Evolutionary conservation across 495 filamentous ascomycete genomes (phyloP), one percentile per base, ranked within the genome.

Genomic region (Penicillium taxi): DNA sequence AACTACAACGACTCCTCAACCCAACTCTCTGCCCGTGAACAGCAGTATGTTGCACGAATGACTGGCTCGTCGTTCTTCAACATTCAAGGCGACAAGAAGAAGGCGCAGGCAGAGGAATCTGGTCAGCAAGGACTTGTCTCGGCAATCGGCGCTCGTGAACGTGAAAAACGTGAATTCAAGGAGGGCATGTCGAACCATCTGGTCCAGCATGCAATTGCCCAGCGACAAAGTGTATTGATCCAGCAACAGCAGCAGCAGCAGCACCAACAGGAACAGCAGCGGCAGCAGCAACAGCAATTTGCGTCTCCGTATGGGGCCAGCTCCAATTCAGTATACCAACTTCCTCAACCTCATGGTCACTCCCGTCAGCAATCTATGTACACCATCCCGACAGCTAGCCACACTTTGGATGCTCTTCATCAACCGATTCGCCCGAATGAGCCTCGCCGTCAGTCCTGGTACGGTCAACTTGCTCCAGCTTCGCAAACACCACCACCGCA

Each of bases 11-110:
- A 85, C 37, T 44, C 75, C 20, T 73, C 76, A n/a, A 70, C 68
- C 2, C 75, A 81, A 37, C 74, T 95, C 13, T 90, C 88, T 11
- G 90, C 90, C n/a, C 81, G 84, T 6, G 90, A 96, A 56, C 90
- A 94, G 52, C 86, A 94, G 55, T 82, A 94, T 51, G 79, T 96
- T 19, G 84, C 90, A n/a, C 76, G 86, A 21, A 69, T 85, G 42
- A 95, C 90, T 5, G 84, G 85, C 0, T 81, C 79, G 1, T 81
- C 90, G 2, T 70, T 96, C 43, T 78, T 94, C 47, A 80, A 79
- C 22, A 65, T 91, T 53, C 75, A 76, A 14, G 57, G 47, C 14
- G 69, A 75, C 8, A 74, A 67, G 21, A 66, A 61, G 21, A 66
- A 64, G 38, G 55, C 64, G 0, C 48, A 46, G 11, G 36, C 58